Base-by-base conservation (phyloP, 345 rosid species). In the Eucalyptus cloeziana region DNA sequence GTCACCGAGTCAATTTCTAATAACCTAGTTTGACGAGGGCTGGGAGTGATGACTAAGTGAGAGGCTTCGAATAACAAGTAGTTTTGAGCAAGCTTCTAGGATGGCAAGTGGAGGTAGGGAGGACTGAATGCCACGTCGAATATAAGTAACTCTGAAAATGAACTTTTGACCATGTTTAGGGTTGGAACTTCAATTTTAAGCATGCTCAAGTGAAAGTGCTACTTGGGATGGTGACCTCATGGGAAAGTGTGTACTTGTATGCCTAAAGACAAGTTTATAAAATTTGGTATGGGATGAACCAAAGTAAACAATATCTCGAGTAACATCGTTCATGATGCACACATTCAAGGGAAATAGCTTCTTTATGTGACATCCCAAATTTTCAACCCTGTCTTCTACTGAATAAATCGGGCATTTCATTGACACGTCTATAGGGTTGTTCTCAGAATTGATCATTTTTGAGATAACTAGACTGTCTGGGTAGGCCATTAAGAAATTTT, bases 1-100 rank as follows among this genome's bases (percentile, higher is more conserved):
- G 83, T 12, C 27, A 19, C 1, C 7, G 3, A 11, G 45, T 71
- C 13, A 71, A 71, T 71, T 37, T 37, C 45, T 10, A 10, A 37
- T 7, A 37, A 37, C 83, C 22, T 71, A 12, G 27, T 71, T 8
- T 11, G 8, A 19, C 2, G 15, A 71, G 25, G 83, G 83, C 1
- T 5, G 2, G 25, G 17, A n/a, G 76, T 16, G 37, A 64, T 64
- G 37, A 8, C 76, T n/a, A n/a, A 7, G 40, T 8, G 76, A 64
- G 40, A 64, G 21, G 76, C 21, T n/a, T n/a, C 5, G 0, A 64
- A n/a, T 13, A 37, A 37, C 8, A 71, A 71, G 45, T 0, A 1
- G 25, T 37, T 21, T 0, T 13, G 2, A 37, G 2, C 2, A 37
- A 40, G 45, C 27, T 76, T 21, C 15, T 2, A 76, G 15, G 14